Base-by-base conservation (phyloP, 495 filamentous ascomycete genomes). In the Penicillium argentinense region DNA sequence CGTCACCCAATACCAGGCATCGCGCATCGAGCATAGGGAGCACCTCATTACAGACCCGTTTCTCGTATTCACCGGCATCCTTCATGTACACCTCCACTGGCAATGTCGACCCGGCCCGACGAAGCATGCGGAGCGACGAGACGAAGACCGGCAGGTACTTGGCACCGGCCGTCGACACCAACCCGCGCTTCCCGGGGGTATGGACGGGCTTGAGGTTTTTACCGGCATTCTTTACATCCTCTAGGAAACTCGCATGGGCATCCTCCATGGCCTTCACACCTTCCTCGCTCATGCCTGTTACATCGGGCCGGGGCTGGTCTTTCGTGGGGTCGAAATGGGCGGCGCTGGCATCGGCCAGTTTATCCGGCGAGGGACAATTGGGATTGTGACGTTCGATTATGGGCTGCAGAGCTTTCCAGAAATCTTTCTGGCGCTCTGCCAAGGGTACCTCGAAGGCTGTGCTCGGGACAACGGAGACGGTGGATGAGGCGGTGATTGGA, bases 21-120 rank as follows among this genome's bases (percentile, higher is more conserved):
- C 60, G 65, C 4, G 78, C 80, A 47, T 75, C 70, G 21, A 81
- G 60, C 5, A 58, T 43, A 9, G 76, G 76, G 2, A 86, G 68
- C 4, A 76, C 57, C 0, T 63, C 56, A 9, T 77, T 65, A 65
- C 82, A 86, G 8, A 86, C 55, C 5, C 62, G 45, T 16, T 69
- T 63, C 41, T 83, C 73, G 44, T 79, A 80, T 40, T 78, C 73
- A 7, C 54, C 50, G 8, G 63, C 40, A 17, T 74, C 68, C 44
- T 77, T 74, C 57, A 85, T 66, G 36, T 78, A 81, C 8, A 84
- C 69, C 56, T 86, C 73, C 1, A 83, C 75, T 5, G 80, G 81
- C 14, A 86, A 56, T 0, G 49, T 72, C 6, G 75, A 81, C 33
- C 80, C 81, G 5, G 69, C 67, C 22, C 75, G 73, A 7, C 82